Base-by-base conservation (phyloP, 1,139 yeast species). In the Scheffersomyces titani region DNA sequence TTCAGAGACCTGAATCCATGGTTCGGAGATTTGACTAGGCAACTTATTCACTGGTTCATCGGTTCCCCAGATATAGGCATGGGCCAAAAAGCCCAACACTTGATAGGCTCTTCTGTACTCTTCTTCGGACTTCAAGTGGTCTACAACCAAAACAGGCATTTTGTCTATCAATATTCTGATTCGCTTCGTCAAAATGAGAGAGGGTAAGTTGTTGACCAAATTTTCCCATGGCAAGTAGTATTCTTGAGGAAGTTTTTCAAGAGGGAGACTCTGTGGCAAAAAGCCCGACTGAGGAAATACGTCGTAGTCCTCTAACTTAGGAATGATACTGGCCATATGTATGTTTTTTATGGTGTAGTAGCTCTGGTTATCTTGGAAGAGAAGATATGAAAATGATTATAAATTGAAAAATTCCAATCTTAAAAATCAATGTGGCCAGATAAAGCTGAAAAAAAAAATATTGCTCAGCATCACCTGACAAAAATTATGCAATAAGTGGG, bases 11-110 rank as follows among this genome's bases (percentile, higher is more conserved):
- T 72, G 73, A 1, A 88, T 62, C 78, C 92, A 82, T 0, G 98
- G 98, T 53, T 77, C 74, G 0, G 97, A 88, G 24, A 93, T 69
- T 59, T 85, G 85, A 51, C 69, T 74, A 0, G 98, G 98, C 19
- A 93, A 70, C 54, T 73, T 79, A 61, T 89, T 88, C n/a, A 77
- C 70, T 6, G 97, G 90, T 50, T 80, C 82, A 50, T 86, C 87
- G 40, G 85, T 84, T 2, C 89, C 88, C 98, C 98, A 93, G 21
- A 93, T 87, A 68, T 93, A 93, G 1, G 96, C 97, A 71, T 93
- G 97, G 6, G 91, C 84, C 56, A 93, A 71, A 65, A 92, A 92
- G 11, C 94, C 87, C 40, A 93, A 77, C 3, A 91, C 77, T 20
- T 89, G 86, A 70, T 90, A 90, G 0, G 97, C 97, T 62, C 98